Percentiles rank a stretch among this genome's conserved stretches.
These are phyloP conservation scores for Symbiodinium natans DNA, from an alignment of 73 alveolate genomes.

Conservation along the genomic window DNA sequence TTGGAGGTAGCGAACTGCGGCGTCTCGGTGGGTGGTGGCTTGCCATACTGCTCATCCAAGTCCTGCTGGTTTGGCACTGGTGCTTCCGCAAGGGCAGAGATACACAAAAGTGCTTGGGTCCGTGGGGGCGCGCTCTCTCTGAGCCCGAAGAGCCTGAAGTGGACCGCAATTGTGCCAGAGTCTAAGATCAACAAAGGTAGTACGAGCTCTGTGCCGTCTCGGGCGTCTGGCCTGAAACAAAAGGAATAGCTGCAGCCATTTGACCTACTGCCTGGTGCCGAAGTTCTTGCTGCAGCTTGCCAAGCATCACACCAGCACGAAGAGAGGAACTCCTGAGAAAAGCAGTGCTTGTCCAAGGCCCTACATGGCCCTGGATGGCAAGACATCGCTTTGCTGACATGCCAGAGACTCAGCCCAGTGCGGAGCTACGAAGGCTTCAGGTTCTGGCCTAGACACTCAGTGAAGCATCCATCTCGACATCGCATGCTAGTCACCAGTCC, in stretches of 20 bases:
- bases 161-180: background rate
- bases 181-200: background rate
- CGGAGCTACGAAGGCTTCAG: constrained; percentile 4
- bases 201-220: constrained; percentile 41
- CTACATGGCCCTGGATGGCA: background rate
- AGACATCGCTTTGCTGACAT: too few species aligned
- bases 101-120: background rate
- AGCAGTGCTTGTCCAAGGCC: too few species aligned
- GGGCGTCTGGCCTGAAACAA: constrained; percentile 28
- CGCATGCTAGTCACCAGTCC: background rate
- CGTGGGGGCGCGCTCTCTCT: constrained; percentile 68
- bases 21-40: constrained; percentile 90
- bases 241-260: too few species aligned
- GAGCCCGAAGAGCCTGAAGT: constrained; percentile 51
- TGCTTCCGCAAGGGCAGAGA: background rate
- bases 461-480: background rate
- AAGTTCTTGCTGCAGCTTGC: background rate
- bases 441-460: background rate
- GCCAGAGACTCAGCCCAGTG: background rate
- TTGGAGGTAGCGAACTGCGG: constrained; percentile 93
- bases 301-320: background rate
- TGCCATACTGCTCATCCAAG: constrained; percentile 92
- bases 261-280: too few species aligned
- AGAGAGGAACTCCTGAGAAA: background rate
- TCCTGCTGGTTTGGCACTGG: background rate